Evolutionary conservation across 345 rosid species (phyloP), one percentile per base, ranked within the genome.

Genomic region (Luvunga scandens): DNA sequence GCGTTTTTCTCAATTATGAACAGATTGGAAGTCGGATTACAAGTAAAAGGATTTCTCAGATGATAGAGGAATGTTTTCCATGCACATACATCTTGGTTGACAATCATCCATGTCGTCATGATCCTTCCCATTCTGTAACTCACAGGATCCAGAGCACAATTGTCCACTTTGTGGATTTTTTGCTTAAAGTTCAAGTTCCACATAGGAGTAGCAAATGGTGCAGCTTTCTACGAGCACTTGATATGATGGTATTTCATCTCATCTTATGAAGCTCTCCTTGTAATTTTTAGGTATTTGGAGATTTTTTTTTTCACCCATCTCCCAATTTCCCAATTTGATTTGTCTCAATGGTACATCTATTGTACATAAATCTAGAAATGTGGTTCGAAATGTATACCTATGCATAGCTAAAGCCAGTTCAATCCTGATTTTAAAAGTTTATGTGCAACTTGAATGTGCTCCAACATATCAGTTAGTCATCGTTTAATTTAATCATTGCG

Each of bases 11-110:
- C 69, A 82, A 81, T 66, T 68, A 50, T 86, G 57, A 82, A 79
- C 90, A 95, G 99, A 85, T 95, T 87, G 98, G 99, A 81, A 86
- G 96, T 77, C 94, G 90, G 81, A 91, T 92, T 81, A 95, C 97
- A 70, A 93, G 99, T 85, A 93, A 93, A 80, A 87, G 96, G 39
- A 82, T 91, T 75, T 81, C 90, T 85, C 93, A 89, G 85, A 86
- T 93, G 94, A 86, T 95, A 67, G 98, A 93, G 88, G 86, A 90
- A 64, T 82, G 84, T 80, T 87, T 75, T 78, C 97, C 94, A 28
- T 88, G 82, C 83, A 77, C 91, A 55, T 93, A 93, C 79, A 88
- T 95, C 80, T 77, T 95, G 88, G 92, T 95, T 63, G 97, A 92
- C 62, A 79, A 87, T 75, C 99, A 95, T 80, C 91, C 97, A 28